Evolutionary conservation across 2,329 filamentous ascomycete species (phyloP), one percentile per base, ranked within the genome.

Genomic region (Penicillium sp.): DNA sequence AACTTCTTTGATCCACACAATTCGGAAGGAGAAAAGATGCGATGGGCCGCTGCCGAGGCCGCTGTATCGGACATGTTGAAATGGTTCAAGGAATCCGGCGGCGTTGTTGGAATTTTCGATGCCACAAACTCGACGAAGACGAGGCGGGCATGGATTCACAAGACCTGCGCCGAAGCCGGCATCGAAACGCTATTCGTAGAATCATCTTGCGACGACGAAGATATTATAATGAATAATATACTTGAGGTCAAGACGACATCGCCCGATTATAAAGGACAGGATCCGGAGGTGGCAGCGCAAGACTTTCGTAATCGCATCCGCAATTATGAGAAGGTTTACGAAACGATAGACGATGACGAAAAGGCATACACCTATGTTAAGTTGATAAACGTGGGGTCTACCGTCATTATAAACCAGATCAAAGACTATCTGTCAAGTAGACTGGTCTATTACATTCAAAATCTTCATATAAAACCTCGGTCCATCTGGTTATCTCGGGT

Each of bases 391-490:
- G 91, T 97, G 12, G 92, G 94, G 58, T 90, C 90, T 64, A 91
- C 96, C 68, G 92, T 97, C 69, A 94, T 97, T 68, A 97, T 99
- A 82, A 99, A 97, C 77, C 87, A 89, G 69, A 96, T 99, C 68
- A 88, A 91, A 70, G 94, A 99, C 74, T 99, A 99, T 69, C 81
- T 99, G 26, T 94, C 97, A 72, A 96, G 91, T 72, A 87, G 94
- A 57, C 87, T 99, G 46, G 93, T 99, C 47, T 99, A 99, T 75
- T 99, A 97, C 71, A 84, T 97, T 58, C 97, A 97, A 87, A 99
- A 97, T 71, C 81, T 99, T 40, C 94, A 99, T 76, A 99, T 99
- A 72, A 93, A 93, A 62, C 93, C 93, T 18, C 85, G 94, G 56
- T 96, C 91, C 3, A 96, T 99, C 63, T 99, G 94, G 94, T 78